Evolutionary conservation across 495 filamentous ascomycete species (phyloP), one percentile per base, ranked within the genome.

Genomic region (Rostrohypoxylon terebratum): DNA sequence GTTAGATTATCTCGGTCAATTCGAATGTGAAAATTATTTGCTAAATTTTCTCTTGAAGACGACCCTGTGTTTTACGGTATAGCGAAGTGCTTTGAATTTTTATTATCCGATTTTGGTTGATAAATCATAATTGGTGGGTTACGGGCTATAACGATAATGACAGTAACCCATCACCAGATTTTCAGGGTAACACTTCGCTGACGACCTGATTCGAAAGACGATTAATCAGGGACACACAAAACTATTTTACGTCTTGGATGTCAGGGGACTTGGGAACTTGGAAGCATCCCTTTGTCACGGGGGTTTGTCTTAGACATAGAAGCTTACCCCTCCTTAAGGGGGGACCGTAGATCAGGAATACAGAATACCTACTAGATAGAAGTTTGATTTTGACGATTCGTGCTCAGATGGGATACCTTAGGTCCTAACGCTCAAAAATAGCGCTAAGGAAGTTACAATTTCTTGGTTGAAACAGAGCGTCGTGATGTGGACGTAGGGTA

Each of bases 181-280:
- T 50, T 21, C 47, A 25, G 18, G 47, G 47, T 40, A 18, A 28
- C 34, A 10, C 20, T 68, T 62, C 38, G 16, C n/a, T 31, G 58
- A 55, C 11, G 47, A 48, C 21, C 48, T 10, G 10, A 44, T 2
- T 25, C 21, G 9, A 68, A 23, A n/a, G 0, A 53, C 4, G 31
- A 25, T 63, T 63, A 48, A 40, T 16, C 9, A 21, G n/a, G 59
- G 4, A 20, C 50, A 31, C 50, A 31, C 47, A 34, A 23, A 45
- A 64, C 34, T 70, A 64, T 53, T 45, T 53, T 53, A 34, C 18
- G 53, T 62, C 47, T 59, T 60, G 21, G 8, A 40, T 23, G 14
- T 36, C 4, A 9, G 18, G 42, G 18, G 13, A 33, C 44, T 13
- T 1, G 2, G 34, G 21, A 44, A 8, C n/a, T 28, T 62, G n/a